These are phyloP conservation scores for Coniochaeta sp. DNA, from an alignment of 2,329 filamentous ascomycete genomes.

Conservation along the genomic window DNA sequence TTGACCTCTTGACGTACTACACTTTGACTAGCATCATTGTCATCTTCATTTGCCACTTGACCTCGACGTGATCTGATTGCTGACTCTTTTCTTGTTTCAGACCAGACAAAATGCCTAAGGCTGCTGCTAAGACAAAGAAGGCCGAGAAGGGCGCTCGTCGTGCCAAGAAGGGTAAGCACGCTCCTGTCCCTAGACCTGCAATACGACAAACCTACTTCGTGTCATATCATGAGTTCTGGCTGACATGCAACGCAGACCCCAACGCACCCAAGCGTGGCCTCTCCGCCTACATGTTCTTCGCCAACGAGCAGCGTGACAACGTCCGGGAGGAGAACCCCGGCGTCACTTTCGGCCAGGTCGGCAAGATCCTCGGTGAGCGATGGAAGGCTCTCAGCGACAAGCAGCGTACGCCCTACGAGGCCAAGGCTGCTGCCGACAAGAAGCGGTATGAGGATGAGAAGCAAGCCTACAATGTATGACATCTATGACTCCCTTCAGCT, in stretches of 20 bases:
- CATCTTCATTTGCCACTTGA: not conserved
- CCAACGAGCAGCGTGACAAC: conserved; percentile 97
- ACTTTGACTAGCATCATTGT: not conserved
- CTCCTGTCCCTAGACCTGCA: too few species aligned
- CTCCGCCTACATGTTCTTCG: conserved; percentile 99
- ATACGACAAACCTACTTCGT: too few species aligned
- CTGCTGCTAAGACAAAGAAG: conserved; percentile 44
- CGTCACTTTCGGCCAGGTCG: conserved; percentile 95
- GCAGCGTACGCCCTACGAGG: conserved; percentile 89
- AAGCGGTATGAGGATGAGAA: conserved; percentile 99
- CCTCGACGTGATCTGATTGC: not conserved
- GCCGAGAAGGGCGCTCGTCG: conserved; percentile 40
- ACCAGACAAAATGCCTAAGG: conserved; percentile 50
- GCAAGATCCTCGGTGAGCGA: conserved; percentile 95
- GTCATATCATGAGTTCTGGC: not conserved
- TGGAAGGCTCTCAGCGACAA: conserved; percentile 96
- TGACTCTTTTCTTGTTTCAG: conserved; percentile 8
- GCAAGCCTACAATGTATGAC: conserved; percentile 78
- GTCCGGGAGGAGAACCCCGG: conserved; percentile 97
- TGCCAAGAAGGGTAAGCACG: conserved; percentile 48
- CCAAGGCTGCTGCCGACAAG: conserved; percentile 95
- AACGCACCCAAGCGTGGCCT: conserved; percentile 99
- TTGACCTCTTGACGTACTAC: not conserved
- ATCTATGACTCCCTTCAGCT: conserved; percentile 8
- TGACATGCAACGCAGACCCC: conserved; percentile 54